These are phyloP conservation scores for Rhytidiadelphus loreus DNA, from an alignment of 225 moss, liverwort and hornwort species.

Conservation along the genomic window DNA sequence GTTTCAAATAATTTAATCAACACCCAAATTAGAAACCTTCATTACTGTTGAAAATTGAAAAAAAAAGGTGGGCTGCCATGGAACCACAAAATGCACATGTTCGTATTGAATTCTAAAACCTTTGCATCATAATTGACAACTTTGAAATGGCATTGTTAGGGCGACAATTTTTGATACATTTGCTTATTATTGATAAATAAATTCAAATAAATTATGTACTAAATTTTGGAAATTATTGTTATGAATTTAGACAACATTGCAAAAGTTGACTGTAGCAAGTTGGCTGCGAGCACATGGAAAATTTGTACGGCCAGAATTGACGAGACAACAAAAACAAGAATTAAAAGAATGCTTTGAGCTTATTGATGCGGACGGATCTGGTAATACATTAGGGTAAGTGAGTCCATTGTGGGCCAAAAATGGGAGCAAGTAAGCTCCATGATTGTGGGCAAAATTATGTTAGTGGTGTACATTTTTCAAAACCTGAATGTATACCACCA, in stretches of 20 bases:
- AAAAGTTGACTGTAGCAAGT: conserved; percentile 53
- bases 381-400: not conserved
- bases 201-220: not conserved
- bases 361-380: conserved; percentile 90
- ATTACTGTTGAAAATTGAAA: not conserved
- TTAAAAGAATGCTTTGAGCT: conserved; percentile 93
- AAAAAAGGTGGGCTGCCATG: not conserved
- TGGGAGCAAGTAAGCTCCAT: not conserved
- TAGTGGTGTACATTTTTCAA: not conserved
- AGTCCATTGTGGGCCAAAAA: not conserved
- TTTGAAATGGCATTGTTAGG: not conserved
- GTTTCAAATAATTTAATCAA: not conserved
- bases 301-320: conserved; percentile 76
- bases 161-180: not conserved
- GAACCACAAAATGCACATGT: conserved; percentile 1
- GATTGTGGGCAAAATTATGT: not conserved
- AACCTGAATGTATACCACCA: not conserved
- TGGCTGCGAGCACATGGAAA: conserved; percentile 83
- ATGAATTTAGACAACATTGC: conserved; percentile 30
- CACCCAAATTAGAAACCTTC: not conserved
- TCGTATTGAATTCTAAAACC: not conserved
- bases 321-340: conserved; percentile 67
- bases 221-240: not conserved
- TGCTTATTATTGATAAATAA: not conserved
- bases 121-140: not conserved